Conservation (phyloP, 306 rosid species). For the Elaeagnus macrophylla region DNA sequence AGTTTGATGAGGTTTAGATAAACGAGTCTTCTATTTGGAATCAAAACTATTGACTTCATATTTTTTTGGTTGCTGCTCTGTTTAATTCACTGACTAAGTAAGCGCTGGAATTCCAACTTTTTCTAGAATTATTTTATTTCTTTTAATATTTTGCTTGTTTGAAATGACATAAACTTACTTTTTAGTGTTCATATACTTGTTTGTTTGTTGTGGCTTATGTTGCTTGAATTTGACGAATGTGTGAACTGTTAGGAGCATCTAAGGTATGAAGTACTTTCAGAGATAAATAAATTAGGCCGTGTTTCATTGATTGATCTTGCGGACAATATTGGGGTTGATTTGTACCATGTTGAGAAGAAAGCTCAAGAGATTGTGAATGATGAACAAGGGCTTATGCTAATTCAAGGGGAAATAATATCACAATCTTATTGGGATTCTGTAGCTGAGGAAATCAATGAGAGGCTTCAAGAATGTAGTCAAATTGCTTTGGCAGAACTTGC, state of each 20-base stretch:
- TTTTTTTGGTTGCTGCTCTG: no score
- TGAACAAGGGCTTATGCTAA: conserved; percentile 54
- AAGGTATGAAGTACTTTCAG: conserved; percentile 63
- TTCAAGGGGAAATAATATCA: conserved; percentile 83
- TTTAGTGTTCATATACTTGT: not conserved
- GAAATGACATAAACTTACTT: no score
- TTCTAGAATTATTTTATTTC: no score
- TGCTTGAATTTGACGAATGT: conserved; percentile 8
- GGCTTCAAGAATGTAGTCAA: conserved; percentile 97
- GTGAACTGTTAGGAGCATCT: conserved; percentile 56
- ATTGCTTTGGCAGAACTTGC: conserved; percentile 87
- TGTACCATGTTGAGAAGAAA: conserved; percentile 82
- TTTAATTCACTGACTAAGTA: no score
- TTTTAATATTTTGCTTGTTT: no score
- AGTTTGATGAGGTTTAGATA: no score
- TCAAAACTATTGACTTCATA: no score
- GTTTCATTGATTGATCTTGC: conserved; percentile 80
- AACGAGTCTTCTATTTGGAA: no score
- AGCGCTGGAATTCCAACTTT: no score
- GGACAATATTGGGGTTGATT: conserved; percentile 74
- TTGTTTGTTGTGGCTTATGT: not conserved
- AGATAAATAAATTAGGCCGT: conserved; percentile 69
- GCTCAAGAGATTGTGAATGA: conserved; percentile 46
- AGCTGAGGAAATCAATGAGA: conserved; percentile 83
- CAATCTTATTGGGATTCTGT: conserved; percentile 78